Evolutionary conservation across 345 rosid species (phyloP), one percentile per base, ranked within the genome.

Genomic region (Boechera divaricarpa): DNA sequence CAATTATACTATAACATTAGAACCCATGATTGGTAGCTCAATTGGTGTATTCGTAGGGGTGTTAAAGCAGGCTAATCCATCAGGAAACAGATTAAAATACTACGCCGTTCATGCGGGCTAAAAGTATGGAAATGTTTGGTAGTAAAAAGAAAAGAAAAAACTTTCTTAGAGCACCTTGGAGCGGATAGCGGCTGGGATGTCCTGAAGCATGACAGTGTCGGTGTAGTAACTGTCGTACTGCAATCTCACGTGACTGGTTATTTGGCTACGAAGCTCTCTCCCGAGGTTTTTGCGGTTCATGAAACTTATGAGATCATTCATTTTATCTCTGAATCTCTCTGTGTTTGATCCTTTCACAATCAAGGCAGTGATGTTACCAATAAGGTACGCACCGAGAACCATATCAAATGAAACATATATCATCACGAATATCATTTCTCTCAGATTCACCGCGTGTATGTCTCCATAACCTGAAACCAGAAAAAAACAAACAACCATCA

Each of bases 271-370:
- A 24, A 95, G 82, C 7, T 89, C 87, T 75, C 80, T 88, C 18
- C 84, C 86, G 56, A 95, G 92, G 68, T 77, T 86, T 73, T 92
- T 95, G 56, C 98, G 89, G 77, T 92, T 92, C 96, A 95, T 88
- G 64, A 84, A 95, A 82, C 86, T 91, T n/a, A 80, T 83, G 32
- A 89, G 86, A 71, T 95, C 99, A 63, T 89, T 60, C 99, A 92
- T 92, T 82, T 91, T 95, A 69, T 95, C 99, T 82, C 99, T 90
- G 49, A 88, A 95, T 74, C 76, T 91, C 83, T 89, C 98, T 2
- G 99, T 95, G 80, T 95, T 95, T 42, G 99, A 95, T 66, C 99
- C 99, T 87, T 95, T 95, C 28, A 95, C 99, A 21, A 90, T 92
- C 82, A 95, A 82, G 7, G 99, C 99, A 35, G 99, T 95, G 90